Evolutionary conservation across 345 rosid genomes (phyloP).

Genomic region (Camelina hispida): DNA sequence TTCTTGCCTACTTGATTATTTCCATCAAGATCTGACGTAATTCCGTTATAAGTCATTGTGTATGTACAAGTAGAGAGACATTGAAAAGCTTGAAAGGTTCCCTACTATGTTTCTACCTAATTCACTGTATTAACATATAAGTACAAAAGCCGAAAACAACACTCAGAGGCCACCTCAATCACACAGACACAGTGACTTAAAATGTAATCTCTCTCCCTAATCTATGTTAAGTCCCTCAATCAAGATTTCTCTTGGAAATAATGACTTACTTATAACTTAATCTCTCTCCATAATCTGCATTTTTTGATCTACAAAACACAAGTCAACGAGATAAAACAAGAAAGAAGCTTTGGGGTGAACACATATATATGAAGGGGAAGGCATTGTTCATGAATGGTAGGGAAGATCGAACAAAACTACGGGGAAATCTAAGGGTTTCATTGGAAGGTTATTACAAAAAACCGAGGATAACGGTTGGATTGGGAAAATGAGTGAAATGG

Average conservation of each 20-base stretch:
- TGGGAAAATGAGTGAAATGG: neutral
- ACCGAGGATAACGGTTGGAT: neutral
- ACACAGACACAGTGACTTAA: neutral
- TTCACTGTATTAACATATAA: neutral
- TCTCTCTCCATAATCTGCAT: neutral
- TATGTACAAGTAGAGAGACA: neutral
- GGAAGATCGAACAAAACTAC: neutral
- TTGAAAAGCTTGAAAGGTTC: neutral
- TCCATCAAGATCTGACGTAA: slow-evolving; percentile 1
- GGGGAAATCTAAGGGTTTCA: neutral
- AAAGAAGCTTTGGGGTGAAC: neutral
- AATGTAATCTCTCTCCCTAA: neutral
- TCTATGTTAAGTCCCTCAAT: neutral
- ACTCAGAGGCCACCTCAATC: slow-evolving; percentile 4
- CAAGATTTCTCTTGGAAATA: neutral
- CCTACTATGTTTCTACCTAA: neutral
- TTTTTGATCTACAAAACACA: neutral
- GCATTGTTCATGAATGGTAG: neutral
- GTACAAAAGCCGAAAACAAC: slow-evolving; percentile 6
- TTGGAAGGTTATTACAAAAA: too few species aligned
- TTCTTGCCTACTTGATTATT: slow-evolving; percentile 17
- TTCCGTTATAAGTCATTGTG: neutral
- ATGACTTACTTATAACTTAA: too few species aligned
- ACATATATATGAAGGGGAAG: neutral
- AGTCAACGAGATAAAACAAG: neutral